A percentile compares a stretch with the other conserved stretches of the same genome.
phyloP scores from a whole-genome alignment of 2,329 filamentous ascomycete species.

The Simplicillium aogashimaense region DNA sequence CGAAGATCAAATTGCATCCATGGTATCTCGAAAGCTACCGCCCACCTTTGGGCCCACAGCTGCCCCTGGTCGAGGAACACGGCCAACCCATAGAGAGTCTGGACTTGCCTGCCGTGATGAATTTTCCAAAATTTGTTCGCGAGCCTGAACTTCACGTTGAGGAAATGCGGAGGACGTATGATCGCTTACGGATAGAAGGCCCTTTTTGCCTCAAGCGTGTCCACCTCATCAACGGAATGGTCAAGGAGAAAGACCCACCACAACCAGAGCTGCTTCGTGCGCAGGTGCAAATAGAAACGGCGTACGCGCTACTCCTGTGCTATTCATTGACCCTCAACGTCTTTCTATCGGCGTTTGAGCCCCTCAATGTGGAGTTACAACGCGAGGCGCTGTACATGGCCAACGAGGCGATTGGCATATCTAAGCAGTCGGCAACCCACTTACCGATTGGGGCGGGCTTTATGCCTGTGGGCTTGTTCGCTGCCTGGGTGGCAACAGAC shows the following conservation, averaged over 20 bases:
- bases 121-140: constrained; percentile 2
- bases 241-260: background rate
- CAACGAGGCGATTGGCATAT: constrained; percentile 14
- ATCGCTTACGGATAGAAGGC: constrained; percentile 3
- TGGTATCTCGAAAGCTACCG: constrained; percentile 1
- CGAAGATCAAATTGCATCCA: constrained; percentile 3
- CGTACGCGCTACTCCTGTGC: constrained; percentile 10
- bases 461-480: constrained; percentile 14
- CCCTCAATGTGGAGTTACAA: constrained; percentile 4
- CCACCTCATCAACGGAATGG: constrained; percentile 2
- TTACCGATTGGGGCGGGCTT: constrained; percentile 17
- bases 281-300: constrained; percentile 6
- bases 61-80: constrained; percentile 3
- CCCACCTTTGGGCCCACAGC: background rate
- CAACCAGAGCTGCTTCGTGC: background rate
- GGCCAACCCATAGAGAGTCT: constrained; percentile 6
- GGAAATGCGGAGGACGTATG: constrained; percentile 1
- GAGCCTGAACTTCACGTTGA: constrained; percentile 2
- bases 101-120: constrained; percentile 4
- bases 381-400: constrained; percentile 9
- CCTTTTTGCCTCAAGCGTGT: constrained; percentile 5
- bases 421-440: constrained; percentile 10
- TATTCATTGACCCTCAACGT: constrained; percentile 14
- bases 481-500: constrained; percentile 15
- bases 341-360: constrained; percentile 12